Evolutionary conservation across 1,284 basidiomycete genomes (phyloP), one percentile per base, ranked within the genome.

Genomic region (Lentinus polychrous): DNA sequence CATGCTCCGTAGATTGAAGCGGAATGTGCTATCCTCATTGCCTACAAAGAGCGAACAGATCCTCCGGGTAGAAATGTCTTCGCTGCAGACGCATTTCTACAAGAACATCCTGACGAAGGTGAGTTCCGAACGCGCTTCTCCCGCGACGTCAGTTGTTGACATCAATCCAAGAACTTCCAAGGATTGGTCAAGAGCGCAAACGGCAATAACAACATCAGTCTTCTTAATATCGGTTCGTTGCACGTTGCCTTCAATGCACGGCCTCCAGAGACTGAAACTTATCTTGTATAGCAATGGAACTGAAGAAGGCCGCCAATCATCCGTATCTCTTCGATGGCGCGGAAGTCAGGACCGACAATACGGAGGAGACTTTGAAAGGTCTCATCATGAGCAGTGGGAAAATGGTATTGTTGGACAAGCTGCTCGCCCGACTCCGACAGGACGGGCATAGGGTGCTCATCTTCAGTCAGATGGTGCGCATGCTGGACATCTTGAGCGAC

Each of bases 401-500:
- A 74, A 84, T 99, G 81, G 95, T 98, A 38, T 75, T 96, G 32
- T 83, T 99, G 44, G 96, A 99, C 73, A 92, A 93, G 66, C 81
- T 99, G 15, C 81, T 99, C 17, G 81, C 78, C 23, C 83, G 92
- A 46, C 80, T 99, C 51, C 91, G 91, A 63, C 83, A 83, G 52
- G 92, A 94, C 62, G 91, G 91, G 1, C 95, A 99, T 61, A 90
- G 96, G 46, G 94, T 98, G 41, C 78, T 99, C 55, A 97, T 99
- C 64, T 99, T 99, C 76, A 95, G 92, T 60, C 96, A 99, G 68
- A 99, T 99, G 96, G 95, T 99, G 44, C 86, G 95, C 52, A 92
- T 99, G 81, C 80, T 99, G 35, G 96, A 99, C 68, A 99, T 99
- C 65, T 81, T 99, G 57, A 94, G 90, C 53, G 96, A 99, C 69